phyloP scores from a whole-genome alignment of 352 stramenopile species.

The Globisporangium takayamanum region DNA sequence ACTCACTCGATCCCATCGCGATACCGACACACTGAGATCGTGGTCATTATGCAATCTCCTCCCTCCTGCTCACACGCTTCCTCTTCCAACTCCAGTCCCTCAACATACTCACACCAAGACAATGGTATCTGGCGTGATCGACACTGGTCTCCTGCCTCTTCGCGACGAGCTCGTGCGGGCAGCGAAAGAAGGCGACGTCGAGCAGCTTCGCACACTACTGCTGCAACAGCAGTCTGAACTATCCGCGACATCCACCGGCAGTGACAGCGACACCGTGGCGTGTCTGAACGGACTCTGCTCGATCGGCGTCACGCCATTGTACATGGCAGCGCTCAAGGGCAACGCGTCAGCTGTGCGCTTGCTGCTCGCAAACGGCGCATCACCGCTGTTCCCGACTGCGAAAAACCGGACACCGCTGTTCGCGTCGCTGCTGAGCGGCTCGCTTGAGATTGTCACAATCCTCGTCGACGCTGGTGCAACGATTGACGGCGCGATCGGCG shows the following conservation, averaged over 20 bases:
- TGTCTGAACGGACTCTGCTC: constrained; percentile 6
- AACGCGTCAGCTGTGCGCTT: not conserved
- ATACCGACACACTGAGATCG: no score
- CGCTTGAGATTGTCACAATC: constrained; percentile 4
- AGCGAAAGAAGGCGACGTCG: constrained; percentile 6
- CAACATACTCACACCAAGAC: not conserved
- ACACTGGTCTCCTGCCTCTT: not conserved
- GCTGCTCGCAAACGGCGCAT: constrained; percentile 1
- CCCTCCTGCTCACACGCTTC: no score
- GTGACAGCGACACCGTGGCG: not conserved
- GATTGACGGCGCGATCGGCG: not conserved
- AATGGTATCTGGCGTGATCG: constrained; percentile 3
- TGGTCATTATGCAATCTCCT: no score
- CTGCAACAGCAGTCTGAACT: not conserved
- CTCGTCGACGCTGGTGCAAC: constrained; percentile 5
- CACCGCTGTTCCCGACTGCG: not conserved
- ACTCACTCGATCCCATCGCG: no score
- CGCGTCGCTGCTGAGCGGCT: constrained; percentile 3
- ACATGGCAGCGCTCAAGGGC: constrained; percentile 10
- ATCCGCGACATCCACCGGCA: not conserved
- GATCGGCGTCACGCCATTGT: constrained; percentile 9
- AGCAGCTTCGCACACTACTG: not conserved
- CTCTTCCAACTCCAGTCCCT: not conserved
- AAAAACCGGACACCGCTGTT: constrained; percentile 6
- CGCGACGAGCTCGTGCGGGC: constrained; percentile 8